Conservation (phyloP, 768 basidiomycete species). For the Kwoniella pini region DNA sequence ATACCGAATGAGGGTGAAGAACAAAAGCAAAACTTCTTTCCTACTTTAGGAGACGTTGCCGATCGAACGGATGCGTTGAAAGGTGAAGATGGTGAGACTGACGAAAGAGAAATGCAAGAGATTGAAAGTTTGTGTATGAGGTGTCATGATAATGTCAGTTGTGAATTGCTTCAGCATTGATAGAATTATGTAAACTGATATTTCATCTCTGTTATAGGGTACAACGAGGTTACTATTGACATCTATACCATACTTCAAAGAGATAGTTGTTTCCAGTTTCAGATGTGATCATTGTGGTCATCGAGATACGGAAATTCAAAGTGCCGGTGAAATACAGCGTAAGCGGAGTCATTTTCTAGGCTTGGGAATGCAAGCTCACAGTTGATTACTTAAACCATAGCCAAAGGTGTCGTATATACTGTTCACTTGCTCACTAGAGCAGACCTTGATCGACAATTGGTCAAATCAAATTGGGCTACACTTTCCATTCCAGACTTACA, state of each 20-base stretch:
- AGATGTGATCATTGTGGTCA: slow-evolving; percentile 88
- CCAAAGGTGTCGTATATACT: slow-evolving; percentile 80
- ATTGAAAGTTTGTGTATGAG: slow-evolving; percentile 92
- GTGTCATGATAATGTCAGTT: slow-evolving; percentile 80
- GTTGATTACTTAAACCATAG: slow-evolving; percentile 57
- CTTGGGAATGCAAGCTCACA: neutral
- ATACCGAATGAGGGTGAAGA: neutral
- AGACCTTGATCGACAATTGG: slow-evolving; percentile 89
- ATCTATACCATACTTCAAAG: slow-evolving; percentile 89
- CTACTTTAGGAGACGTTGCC: slow-evolving; percentile 63
- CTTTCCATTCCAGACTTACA: slow-evolving; percentile 83
- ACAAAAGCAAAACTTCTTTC: slow-evolving; percentile 59
- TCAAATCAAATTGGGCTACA: slow-evolving; percentile 80
- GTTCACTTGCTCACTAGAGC: slow-evolving; percentile 69
- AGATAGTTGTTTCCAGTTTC: slow-evolving; percentile 96
- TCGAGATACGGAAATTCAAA: slow-evolving; percentile 90
- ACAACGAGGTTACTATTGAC: slow-evolving; percentile 84
- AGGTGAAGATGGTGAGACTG: slow-evolving; percentile 57
- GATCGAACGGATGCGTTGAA: slow-evolving; percentile 58
- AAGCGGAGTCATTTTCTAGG: slow-evolving; percentile 45
- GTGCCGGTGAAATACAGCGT: slow-evolving; percentile 84
- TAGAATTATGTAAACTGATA: neutral
- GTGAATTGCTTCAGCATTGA: neutral
- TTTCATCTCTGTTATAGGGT: slow-evolving; percentile 64
- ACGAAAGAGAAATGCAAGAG: slow-evolving; percentile 70